A percentile compares a stretch with the other conserved stretches of the same genome.
Evolutionary conservation across 768 basidiomycete genomes (phyloP).

Genomic region (Glaciozyma antarctica): DNA sequence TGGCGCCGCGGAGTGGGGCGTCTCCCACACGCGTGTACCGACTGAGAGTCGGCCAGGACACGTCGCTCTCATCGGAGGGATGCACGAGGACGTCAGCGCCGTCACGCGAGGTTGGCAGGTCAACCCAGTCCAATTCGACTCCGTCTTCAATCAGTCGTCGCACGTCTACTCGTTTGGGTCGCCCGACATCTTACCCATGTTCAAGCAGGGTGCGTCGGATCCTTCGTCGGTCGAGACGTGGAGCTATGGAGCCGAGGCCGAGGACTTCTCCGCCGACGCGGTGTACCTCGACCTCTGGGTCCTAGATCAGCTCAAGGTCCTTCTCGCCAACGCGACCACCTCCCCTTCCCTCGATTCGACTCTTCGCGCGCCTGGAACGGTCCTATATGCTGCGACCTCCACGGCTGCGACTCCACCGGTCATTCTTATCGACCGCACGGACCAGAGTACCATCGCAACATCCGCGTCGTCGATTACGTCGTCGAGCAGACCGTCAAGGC

Average conservation of each 20-base stretch:
- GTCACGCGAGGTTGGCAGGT: slow-evolving; percentile 55
- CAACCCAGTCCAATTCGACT: slow-evolving; percentile 63
- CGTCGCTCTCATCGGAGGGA: slow-evolving; percentile 79
- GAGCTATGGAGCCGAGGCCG: slow-evolving; percentile 65
- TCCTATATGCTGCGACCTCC: slow-evolving; percentile 76
- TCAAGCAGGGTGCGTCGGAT: slow-evolving; percentile 56
- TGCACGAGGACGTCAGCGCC: slow-evolving; percentile 84
- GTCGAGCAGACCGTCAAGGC: slow-evolving; percentile 58
- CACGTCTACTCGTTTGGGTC: slow-evolving; percentile 74
- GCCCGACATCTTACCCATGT: slow-evolving; percentile 84
- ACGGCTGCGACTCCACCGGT: slow-evolving; percentile 77
- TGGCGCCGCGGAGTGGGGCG: slow-evolving; percentile 63
- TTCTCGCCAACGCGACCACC: slow-evolving; percentile 57
- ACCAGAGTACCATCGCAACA: slow-evolving; percentile 78
- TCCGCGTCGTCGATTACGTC: slow-evolving; percentile 65
- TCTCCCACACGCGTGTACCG: slow-evolving; percentile 76
- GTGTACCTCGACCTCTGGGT: slow-evolving; percentile 71
- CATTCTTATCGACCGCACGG: slow-evolving; percentile 79
- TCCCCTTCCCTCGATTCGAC: slow-evolving; percentile 48
- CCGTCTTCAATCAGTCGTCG: slow-evolving; percentile 72
- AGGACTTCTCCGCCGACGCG: slow-evolving; percentile 81
- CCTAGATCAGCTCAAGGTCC: slow-evolving; percentile 53
- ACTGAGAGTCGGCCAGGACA: slow-evolving; percentile 83
- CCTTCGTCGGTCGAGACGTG: slow-evolving; percentile 62
- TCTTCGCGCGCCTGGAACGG: slow-evolving; percentile 52